Evolutionary conservation across 176 grass and related monocot genomes (phyloP).

Genomic region (maize (Zea mays)): DNA sequence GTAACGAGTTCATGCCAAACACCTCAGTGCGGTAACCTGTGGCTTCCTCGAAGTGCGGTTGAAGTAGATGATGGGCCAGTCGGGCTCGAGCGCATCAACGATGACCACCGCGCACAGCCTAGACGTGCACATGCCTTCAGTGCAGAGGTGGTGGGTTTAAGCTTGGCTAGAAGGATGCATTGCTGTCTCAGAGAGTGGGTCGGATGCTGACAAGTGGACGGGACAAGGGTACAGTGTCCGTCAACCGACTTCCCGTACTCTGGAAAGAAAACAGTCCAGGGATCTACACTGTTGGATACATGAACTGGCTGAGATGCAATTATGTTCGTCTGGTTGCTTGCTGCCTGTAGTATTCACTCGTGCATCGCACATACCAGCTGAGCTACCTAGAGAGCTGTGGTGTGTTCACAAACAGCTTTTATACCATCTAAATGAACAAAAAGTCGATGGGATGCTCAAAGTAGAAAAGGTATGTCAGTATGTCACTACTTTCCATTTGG

Average conservation of each 20-base stretch:
- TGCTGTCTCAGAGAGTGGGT: not conserved
- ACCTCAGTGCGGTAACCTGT: constrained; percentile 85
- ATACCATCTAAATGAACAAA: not conserved
- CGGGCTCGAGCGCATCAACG: constrained; percentile 76
- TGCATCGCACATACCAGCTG: not conserved
- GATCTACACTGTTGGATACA: constrained; percentile 2
- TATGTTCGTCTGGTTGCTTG: not conserved
- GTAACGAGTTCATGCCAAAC: constrained; percentile 87
- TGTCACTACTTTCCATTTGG: not conserved
- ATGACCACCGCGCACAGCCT: constrained; percentile 72
- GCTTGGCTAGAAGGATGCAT: not conserved
- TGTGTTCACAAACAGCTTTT: not conserved
- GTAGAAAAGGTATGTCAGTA: not conserved
- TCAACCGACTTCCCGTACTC: not conserved
- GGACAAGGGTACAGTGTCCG: not conserved
- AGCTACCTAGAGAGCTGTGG: not conserved
- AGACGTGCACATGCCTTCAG: constrained; percentile 50
- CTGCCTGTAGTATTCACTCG: not conserved
- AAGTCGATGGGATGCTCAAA: not conserved
- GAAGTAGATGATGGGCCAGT: constrained; percentile 89
- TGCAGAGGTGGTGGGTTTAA: constrained; percentile 34
- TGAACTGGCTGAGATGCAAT: not conserved
- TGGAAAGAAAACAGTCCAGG: not conserved
- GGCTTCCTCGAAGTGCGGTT: constrained; percentile 81
- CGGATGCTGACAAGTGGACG: constrained; percentile 29